Percentiles rank a stretch among this genome's conserved stretches.
These are phyloP conservation scores for Kregervanrija fluxuum DNA, from an alignment of 805 yeast genomes.

Conservation along the genomic window DNA sequence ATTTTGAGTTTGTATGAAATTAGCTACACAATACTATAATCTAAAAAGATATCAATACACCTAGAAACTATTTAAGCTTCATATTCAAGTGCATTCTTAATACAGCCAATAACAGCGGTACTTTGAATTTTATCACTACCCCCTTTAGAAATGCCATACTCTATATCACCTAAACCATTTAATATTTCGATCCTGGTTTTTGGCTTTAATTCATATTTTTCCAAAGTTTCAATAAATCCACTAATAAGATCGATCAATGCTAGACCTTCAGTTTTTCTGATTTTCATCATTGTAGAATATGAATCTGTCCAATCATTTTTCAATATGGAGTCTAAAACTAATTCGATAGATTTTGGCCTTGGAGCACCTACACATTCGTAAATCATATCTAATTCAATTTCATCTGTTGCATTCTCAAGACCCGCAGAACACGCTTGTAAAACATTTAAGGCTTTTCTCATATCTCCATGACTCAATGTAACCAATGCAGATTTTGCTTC, in stretches of 20 bases:
- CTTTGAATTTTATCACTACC: slow-evolving; percentile 88
- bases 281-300: slow-evolving; percentile 52
- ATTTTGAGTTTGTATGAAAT: not conserved
- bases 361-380: slow-evolving; percentile 97
- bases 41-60: not conserved
- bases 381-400: slow-evolving; percentile 66
- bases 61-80: slow-evolving; percentile 20
- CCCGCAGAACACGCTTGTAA: slow-evolving; percentile 91
- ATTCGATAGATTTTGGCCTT: slow-evolving; percentile 75
- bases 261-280: slow-evolving; percentile 70
- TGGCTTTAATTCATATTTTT: slow-evolving; percentile 56
- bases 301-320: slow-evolving; percentile 87
- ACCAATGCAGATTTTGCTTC: slow-evolving; percentile 64
- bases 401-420: slow-evolving; percentile 36
- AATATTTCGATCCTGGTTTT: slow-evolving; percentile 57
- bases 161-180: slow-evolving; percentile 75
- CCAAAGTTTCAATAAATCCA: slow-evolving; percentile 67
- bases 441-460: slow-evolving; percentile 92
- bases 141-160: slow-evolving; percentile 85
- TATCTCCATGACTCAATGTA: slow-evolving; percentile 81
- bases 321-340: slow-evolving; percentile 67
- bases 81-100: slow-evolving; percentile 58
- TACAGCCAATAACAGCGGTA: slow-evolving; percentile 83
- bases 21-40: not conserved
- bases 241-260: slow-evolving; percentile 82